phyloP scores from a whole-genome alignment of 75 land plant genomes.

The Sequoiadendron giganteum region DNA sequence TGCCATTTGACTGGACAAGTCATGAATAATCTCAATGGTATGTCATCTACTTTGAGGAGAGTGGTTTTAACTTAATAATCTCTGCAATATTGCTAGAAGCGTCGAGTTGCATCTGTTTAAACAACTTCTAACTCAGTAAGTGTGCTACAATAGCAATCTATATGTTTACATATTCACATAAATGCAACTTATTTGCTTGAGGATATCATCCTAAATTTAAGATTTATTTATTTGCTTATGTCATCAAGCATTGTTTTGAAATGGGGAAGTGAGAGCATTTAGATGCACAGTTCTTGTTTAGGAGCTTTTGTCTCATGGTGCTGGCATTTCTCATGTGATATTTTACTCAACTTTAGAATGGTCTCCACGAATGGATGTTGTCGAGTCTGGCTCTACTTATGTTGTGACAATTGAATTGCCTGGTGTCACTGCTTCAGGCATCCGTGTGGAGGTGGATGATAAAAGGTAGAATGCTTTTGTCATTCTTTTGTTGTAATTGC shows the following conservation, averaged over 20 bases:
- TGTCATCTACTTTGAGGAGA: neutral
- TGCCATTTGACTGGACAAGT: neutral
- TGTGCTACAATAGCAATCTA: neutral
- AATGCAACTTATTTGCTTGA: conserved; percentile 14
- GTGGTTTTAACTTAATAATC: neutral
- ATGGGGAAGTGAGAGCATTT: neutral
- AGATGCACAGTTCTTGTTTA: conserved; percentile 3
- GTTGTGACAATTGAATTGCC: conserved; percentile 73
- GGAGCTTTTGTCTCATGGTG: conserved; percentile 5
- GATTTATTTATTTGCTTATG: neutral
- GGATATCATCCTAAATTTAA: neutral
- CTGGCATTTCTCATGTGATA: neutral
- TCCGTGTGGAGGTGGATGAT: conserved; percentile 64
- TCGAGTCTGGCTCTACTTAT: conserved; percentile 51
- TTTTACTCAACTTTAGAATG: conserved; percentile 35
- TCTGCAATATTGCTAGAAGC: neutral
- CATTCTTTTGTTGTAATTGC: neutral
- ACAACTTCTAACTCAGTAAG: neutral
- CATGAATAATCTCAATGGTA: neutral
- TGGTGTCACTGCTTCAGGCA: conserved; percentile 54
- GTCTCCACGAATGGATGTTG: conserved; percentile 83
- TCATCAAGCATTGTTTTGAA: neutral
- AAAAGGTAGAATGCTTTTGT: conserved; percentile 36
- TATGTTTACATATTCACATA: neutral
- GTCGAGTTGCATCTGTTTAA: neutral